phyloP scores from a whole-genome alignment of 306 rosid species.

The Begonia fuchsioides region DNA sequence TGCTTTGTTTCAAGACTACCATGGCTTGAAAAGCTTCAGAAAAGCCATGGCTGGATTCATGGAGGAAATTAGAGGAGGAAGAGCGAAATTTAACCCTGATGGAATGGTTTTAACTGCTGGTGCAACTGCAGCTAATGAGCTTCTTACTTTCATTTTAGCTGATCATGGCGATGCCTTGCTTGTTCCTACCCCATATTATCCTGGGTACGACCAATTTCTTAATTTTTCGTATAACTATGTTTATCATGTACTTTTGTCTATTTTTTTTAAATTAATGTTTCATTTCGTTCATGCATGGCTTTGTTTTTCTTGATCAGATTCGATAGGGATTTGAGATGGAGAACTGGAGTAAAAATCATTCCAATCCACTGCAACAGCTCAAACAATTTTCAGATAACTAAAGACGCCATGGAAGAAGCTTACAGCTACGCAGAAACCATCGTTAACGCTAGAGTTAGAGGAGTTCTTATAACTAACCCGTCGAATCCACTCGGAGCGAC shows the following conservation, averaged over 20 bases:
- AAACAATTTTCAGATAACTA: conserved; percentile 64
- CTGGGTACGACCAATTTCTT: conserved; percentile 34
- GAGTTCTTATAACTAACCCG: conserved; percentile 72
- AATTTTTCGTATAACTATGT: not conserved
- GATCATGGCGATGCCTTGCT: conserved; percentile 84
- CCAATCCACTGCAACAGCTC: conserved; percentile 78
- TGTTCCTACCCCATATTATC: conserved; percentile 88
- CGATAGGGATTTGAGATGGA: conserved; percentile 93
- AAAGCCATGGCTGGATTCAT: conserved; percentile 88
- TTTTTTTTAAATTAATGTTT: too few species aligned
- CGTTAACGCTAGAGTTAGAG: conserved; percentile 40
- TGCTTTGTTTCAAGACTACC: conserved; percentile 92
- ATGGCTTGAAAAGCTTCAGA: conserved; percentile 64
- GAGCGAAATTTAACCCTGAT: conserved; percentile 53
- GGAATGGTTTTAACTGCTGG: conserved; percentile 88
- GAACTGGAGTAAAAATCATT: conserved; percentile 75
- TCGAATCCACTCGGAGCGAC: conserved; percentile 81
- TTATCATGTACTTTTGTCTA: too few species aligned
- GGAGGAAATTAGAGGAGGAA: conserved; percentile 65
- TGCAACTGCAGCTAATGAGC: conserved; percentile 93
- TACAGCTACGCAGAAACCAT: conserved; percentile 33
- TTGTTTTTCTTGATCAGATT: conserved; percentile 24
- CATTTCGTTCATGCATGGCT: not conserved
- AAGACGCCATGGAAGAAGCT: conserved; percentile 53
- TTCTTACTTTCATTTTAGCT: conserved; percentile 72